Conservation (phyloP, 495 filamentous ascomycete genomes). For the Talaromyces thailandensis region DNA sequence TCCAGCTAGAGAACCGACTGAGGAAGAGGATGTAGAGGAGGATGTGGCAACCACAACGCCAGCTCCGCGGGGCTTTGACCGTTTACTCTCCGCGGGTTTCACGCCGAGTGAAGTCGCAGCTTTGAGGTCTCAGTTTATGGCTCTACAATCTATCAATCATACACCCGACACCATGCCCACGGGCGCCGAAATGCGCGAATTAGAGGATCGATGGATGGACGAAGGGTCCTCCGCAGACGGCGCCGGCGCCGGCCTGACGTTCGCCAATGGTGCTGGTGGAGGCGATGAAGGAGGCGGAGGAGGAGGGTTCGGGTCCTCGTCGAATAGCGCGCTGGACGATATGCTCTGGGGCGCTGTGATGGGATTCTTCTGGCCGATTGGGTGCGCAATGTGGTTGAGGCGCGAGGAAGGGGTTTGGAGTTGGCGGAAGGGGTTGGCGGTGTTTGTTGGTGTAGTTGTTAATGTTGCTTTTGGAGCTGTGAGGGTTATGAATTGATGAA, state of each 20-base stretch:
- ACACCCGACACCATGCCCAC: slow-evolving; percentile 82
- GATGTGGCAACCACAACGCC: slow-evolving; percentile 36
- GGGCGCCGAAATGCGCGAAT: slow-evolving; percentile 44
- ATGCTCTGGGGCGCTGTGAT: slow-evolving; percentile 81
- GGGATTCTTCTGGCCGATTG: slow-evolving; percentile 91
- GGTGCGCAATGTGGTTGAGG: slow-evolving; percentile 72
- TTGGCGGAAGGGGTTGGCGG: slow-evolving; percentile 70
- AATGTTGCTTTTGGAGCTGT: slow-evolving; percentile 63
- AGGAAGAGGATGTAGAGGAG: not conserved
- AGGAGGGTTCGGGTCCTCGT: slow-evolving; percentile 33
- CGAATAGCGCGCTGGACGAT: slow-evolving; percentile 58
- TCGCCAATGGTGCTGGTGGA: slow-evolving; percentile 17
- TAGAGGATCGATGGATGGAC: slow-evolving; percentile 94
- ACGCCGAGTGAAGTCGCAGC: slow-evolving; percentile 69
- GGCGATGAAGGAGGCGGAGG: slow-evolving; percentile 46
- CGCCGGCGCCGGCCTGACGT: slow-evolving; percentile 20
- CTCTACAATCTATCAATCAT: slow-evolving; percentile 63
- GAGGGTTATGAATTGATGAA: slow-evolving; percentile 38
- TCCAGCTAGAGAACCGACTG: not conserved
- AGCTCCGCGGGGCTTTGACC: slow-evolving; percentile 81
- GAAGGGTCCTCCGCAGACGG: slow-evolving; percentile 44
- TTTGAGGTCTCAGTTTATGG: slow-evolving; percentile 77
- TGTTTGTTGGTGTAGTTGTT: slow-evolving; percentile 69
- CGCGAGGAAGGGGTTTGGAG: slow-evolving; percentile 87
- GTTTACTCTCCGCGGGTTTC: slow-evolving; percentile 72